Conservation (phyloP, 1,139 yeast genomes). For the Meyerozyma athensensis region DNA sequence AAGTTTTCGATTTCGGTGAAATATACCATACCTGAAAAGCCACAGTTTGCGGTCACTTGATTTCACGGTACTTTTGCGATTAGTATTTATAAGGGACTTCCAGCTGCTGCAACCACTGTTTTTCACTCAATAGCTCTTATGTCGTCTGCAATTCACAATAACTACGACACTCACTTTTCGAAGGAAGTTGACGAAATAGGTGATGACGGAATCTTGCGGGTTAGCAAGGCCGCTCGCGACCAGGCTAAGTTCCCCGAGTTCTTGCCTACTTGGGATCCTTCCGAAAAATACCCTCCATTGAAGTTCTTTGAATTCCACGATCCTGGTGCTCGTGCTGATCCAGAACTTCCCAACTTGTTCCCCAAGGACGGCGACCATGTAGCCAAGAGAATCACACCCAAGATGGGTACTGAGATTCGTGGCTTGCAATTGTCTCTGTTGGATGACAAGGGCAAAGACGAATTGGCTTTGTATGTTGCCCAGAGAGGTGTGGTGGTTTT, state of each 20-base stretch:
- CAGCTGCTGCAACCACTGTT: not conserved
- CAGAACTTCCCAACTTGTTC: conserved; percentile 5
- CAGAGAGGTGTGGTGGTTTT: conserved; percentile 39
- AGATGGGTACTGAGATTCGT: conserved; percentile 8
- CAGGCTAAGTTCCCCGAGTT: conserved; percentile 22
- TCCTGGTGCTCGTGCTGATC: conserved; percentile 6
- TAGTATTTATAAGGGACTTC: too few species aligned
- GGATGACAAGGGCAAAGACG: conserved; percentile 28
- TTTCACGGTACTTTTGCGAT: too few species aligned
- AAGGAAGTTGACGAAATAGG: conserved; percentile 16
- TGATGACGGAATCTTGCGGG: conserved; percentile 23
- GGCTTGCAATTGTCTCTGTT: conserved; percentile 18
- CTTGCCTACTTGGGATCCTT: conserved; percentile 29
- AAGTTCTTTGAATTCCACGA: conserved; percentile 13
- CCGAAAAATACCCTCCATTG: conserved; percentile 21
- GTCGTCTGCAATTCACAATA: conserved; percentile 12
- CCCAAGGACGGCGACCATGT: conserved; percentile 7
- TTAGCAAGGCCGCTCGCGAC: conserved; percentile 21
- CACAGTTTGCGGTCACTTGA: too few species aligned
- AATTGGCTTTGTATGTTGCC: conserved; percentile 35
- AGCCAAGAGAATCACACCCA: conserved; percentile 5
- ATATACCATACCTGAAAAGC: too few species aligned
- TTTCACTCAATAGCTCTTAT: not conserved
- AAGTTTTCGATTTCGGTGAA: too few species aligned
- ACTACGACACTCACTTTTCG: conserved; percentile 25